Percentiles rank a stretch among this genome's conserved stretches.
Conservation (phyloP, 768 basidiomycete genomes). For the Collybiopsis luxurians region DNA sequence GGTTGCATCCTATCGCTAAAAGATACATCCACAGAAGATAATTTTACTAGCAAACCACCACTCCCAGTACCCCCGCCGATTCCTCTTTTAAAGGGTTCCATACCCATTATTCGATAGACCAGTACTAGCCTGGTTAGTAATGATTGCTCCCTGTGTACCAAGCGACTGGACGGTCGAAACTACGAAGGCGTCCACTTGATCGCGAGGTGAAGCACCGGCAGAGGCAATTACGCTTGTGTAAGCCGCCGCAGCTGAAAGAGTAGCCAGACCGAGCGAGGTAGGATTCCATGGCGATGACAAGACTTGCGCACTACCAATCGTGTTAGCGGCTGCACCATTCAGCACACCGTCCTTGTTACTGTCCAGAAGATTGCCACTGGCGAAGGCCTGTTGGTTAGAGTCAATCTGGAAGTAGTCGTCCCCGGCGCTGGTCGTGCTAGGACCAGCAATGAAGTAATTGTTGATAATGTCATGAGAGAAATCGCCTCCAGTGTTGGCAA, state of each 20-base stretch:
- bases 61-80: too few species aligned
- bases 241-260: slow-evolving; percentile 15
- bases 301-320: slow-evolving; percentile 16
- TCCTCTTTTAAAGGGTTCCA: slow-evolving; percentile 13
- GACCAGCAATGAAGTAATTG: slow-evolving; percentile 22
- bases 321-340: slow-evolving; percentile 18
- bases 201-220: slow-evolving; percentile 19
- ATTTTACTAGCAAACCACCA: too few species aligned
- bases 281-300: slow-evolving; percentile 16
- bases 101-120: slow-evolving; percentile 19
- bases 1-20: too few species aligned
- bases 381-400: slow-evolving; percentile 20
- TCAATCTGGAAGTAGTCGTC: slow-evolving; percentile 22
- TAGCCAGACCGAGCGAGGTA: slow-evolving; percentile 14
- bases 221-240: slow-evolving; percentile 16
- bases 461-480: slow-evolving; percentile 20
- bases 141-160: slow-evolving; percentile 14
- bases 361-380: slow-evolving; percentile 19
- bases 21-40: too few species aligned
- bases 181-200: slow-evolving; percentile 18
- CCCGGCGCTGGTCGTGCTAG: slow-evolving; percentile 16
- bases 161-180: slow-evolving; percentile 17
- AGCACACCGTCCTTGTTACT: slow-evolving; percentile 19
- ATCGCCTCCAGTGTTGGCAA: slow-evolving; percentile 17
- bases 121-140: slow-evolving; percentile 20